phyloP scores from a whole-genome alignment of 352 stramenopile genomes.

The Elongisporangium undulatum region DNA sequence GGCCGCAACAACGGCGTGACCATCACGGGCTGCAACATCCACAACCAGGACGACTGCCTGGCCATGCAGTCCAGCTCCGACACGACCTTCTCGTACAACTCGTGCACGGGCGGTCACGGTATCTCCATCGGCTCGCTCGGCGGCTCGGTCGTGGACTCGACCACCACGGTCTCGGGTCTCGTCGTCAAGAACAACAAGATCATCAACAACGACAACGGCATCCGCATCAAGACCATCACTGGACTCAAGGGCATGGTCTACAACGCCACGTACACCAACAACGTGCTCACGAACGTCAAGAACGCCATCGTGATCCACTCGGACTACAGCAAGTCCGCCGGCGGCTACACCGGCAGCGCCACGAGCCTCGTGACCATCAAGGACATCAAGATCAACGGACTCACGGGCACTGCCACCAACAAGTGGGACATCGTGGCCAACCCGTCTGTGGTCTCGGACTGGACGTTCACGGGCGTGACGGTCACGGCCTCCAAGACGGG shows the following conservation, averaged over 20 bases:
- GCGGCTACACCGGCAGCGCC: conserved; percentile 14
- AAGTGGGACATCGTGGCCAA: conserved; percentile 26
- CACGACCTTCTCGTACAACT: conserved; percentile 10
- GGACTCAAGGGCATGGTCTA: conserved; percentile 10
- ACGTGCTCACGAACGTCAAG: conserved; percentile 5
- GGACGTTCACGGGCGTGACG: too few relatives aligned
- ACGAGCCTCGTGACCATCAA: conserved; percentile 21
- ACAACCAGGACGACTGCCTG: conserved; percentile 27
- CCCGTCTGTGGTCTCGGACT: too few relatives aligned
- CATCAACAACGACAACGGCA: conserved; percentile 22
- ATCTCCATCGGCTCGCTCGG: conserved; percentile 33
- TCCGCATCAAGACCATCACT: conserved; percentile 30
- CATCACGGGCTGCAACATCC: conserved; percentile 13
- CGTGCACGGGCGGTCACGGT: conserved; percentile 12
- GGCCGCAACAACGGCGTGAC: conserved; percentile 15
- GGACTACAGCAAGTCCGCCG: conserved; percentile 28
- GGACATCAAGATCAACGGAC: conserved; percentile 14
- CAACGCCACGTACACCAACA: conserved; percentile 10
- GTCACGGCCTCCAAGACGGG: too few relatives aligned
- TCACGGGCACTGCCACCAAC: conserved; percentile 23
- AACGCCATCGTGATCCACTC: conserved; percentile 23
- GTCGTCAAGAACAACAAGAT: conserved; percentile 24
- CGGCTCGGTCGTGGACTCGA: conserved; percentile 7
- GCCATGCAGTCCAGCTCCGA: conserved; percentile 9
- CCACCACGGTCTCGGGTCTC: conserved; percentile 15